phyloP scores from a whole-genome alignment of 495 filamentous ascomycete genomes.

The Pseudotulostoma volvatum region DNA sequence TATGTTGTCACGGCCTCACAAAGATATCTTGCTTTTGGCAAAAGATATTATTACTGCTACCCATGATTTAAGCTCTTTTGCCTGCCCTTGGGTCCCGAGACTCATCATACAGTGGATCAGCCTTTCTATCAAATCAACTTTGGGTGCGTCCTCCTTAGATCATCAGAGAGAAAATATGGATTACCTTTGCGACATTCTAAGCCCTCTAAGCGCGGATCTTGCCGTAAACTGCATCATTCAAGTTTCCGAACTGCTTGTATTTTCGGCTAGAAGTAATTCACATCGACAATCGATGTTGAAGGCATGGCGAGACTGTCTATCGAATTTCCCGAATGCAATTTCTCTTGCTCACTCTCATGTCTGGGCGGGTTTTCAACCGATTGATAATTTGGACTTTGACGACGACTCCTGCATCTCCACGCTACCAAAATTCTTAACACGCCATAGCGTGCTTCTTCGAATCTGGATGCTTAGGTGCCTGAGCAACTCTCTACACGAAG shows the following conservation, averaged over 20 bases:
- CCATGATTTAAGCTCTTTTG: conserved; percentile 6
- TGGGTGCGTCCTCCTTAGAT: not conserved
- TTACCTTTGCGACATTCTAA: conserved; percentile 10
- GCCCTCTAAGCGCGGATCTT: conserved; percentile 10
- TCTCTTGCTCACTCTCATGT: conserved; percentile 10
- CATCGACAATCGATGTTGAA: conserved; percentile 10
- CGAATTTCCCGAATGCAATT: conserved; percentile 8
- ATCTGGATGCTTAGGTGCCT: conserved; percentile 24
- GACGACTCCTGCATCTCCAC: not conserved
- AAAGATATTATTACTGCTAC: conserved; percentile 19
- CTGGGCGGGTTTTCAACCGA: conserved; percentile 14
- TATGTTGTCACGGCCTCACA: conserved; percentile 2
- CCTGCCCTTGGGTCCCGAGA: conserved; percentile 11
- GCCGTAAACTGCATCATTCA: conserved; percentile 16
- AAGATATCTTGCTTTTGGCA: conserved; percentile 12
- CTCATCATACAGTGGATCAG: conserved; percentile 18
- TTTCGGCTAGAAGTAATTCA: conserved; percentile 6
- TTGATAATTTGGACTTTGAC: not conserved
- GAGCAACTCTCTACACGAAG: conserved; percentile 8
- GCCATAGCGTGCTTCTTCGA: conserved; percentile 19
- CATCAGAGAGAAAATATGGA: not conserved
- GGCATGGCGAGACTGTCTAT: conserved; percentile 20
- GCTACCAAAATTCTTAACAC: conserved; percentile 3
- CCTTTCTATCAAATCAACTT: conserved; percentile 1
- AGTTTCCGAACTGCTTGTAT: conserved; percentile 18